phyloP scores from a whole-genome alignment of 1,284 basidiomycete species.

The Laetiporus sulphureus region DNA sequence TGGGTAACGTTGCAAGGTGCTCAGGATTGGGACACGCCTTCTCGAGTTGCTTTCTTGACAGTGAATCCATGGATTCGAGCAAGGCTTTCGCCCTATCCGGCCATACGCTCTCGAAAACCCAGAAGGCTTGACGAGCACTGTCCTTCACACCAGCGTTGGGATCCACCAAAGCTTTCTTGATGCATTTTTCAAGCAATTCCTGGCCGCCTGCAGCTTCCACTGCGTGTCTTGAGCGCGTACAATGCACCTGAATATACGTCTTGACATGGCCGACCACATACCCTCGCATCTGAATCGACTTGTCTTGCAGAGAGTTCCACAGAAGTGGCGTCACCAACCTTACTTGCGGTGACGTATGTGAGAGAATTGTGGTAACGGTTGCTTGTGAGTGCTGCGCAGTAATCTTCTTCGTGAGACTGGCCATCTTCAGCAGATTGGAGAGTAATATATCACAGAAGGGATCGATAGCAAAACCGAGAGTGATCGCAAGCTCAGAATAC shows the following conservation, averaged over 20 bases:
- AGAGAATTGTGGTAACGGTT: conserved; percentile 64
- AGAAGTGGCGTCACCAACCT: conserved; percentile 67
- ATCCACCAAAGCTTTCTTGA: conserved; percentile 75
- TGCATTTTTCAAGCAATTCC: conserved; percentile 63
- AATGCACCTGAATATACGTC: conserved; percentile 68
- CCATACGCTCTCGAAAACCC: conserved; percentile 79
- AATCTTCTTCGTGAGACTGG: conserved; percentile 93
- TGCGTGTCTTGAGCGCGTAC: conserved; percentile 47
- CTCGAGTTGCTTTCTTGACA: conserved; percentile 79
- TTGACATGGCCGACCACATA: conserved; percentile 66
- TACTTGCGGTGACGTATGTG: conserved; percentile 67
- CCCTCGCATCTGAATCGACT: conserved; percentile 75
- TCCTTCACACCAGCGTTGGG: conserved; percentile 78
- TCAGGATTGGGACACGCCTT: conserved; percentile 67
- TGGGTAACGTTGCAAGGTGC: conserved; percentile 30
- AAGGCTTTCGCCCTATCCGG: conserved; percentile 58
- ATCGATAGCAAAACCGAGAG: conserved; percentile 70
- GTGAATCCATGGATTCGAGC: conserved; percentile 62
- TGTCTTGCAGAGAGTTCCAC: conserved; percentile 75
- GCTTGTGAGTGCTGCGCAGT: conserved; percentile 83
- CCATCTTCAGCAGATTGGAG: conserved; percentile 78
- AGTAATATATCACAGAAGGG: conserved; percentile 74
- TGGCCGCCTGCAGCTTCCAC: conserved; percentile 65
- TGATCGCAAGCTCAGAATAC: conserved; percentile 69
- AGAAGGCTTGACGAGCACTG: conserved; percentile 69